Evolutionary conservation across 306 rosid genomes (phyloP).

Genomic region (Castanospermum australe): DNA sequence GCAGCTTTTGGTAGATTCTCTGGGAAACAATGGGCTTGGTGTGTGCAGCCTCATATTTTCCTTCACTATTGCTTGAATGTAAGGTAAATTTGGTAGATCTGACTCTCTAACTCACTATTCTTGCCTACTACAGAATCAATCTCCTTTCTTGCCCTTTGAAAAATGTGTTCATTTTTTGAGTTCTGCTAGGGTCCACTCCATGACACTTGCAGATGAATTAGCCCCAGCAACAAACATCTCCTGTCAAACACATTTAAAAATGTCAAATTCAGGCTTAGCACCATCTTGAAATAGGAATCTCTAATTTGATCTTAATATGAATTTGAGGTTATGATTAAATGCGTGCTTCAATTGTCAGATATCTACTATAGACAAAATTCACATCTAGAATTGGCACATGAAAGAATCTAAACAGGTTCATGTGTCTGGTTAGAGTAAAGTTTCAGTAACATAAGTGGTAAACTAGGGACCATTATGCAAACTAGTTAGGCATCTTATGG

Average conservation of each 20-base stretch:
- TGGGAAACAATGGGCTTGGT: constrained; percentile 26
- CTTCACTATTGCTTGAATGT: constrained; percentile 26
- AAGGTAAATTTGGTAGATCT: constrained; percentile 33
- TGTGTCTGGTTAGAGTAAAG: too few species aligned
- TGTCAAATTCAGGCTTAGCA: not conserved
- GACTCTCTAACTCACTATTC: constrained; percentile 16
- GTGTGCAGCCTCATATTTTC: constrained; percentile 43
- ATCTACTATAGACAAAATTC: too few species aligned
- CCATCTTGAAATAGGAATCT: not conserved
- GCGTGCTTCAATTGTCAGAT: not conserved
- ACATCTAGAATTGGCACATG: too few species aligned
- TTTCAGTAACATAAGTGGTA: too few species aligned
- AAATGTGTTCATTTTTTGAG: constrained; percentile 13
- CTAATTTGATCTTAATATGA: not conserved
- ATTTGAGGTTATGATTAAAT: not conserved
- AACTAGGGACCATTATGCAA: too few species aligned
- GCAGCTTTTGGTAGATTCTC: constrained; percentile 26
- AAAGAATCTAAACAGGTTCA: too few species aligned
- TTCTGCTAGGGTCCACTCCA: constrained; percentile 40
- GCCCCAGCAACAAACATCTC: constrained; percentile 44
- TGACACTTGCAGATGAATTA: constrained; percentile 16
- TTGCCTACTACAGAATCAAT: constrained; percentile 30
- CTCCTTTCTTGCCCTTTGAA: constrained; percentile 31
- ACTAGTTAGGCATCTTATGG: too few species aligned
- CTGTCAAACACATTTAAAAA: not conserved